Evolutionary conservation across 2,329 filamentous ascomycete genomes (phyloP), one percentile per base, ranked within the genome.

Genomic region (Fusarium torreyae): DNA sequence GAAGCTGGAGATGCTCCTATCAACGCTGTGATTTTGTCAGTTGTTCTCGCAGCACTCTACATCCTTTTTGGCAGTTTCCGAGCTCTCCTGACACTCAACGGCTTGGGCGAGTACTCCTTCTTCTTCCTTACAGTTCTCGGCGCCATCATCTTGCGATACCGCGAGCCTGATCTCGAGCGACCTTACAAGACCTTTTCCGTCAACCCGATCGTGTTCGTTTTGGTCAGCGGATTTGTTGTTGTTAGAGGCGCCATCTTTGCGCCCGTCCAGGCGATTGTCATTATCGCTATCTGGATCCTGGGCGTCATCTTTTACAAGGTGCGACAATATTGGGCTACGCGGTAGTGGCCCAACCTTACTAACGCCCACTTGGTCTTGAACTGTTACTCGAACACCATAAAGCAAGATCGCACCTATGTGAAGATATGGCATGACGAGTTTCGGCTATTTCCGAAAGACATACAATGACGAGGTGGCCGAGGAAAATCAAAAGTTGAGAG

Each of bases 111-210:
- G 70, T 90, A 88, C 74, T 85, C 88, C 0, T 91, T 90, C 76
- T 90, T 90, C 78, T 88, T 90, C 71, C 80, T 89, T 31, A 88
- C 88, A 0, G 88, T 90, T 0, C 70, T 89, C 1, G 88, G 88
- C 0, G 84, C 87, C 2, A 79, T 90, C 11, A 77, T 89, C 17
- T 76, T 91, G 43, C 83, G 88, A 14, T 83, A 83, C 57, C 82
- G 86, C 2, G 87, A 90, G 73, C 88, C 88, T 1, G 75, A 78
- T 0, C 78, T 91, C 4, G 69, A 79, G 0, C 77, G 88, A 13
- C 88, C 88, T 0, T 91, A 90, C 70, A 86, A 85, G 74, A 85
- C 88, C 0, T 76, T 79, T 15, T 70, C 88, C 0, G 24, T 84
- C 4, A 79, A 89, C 11, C 88, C 88, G 0, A 52, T 83, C 1